These are phyloP conservation scores for Lyophyllum atratum DNA, from an alignment of 768 basidiomycete species.

Conservation along the genomic window DNA sequence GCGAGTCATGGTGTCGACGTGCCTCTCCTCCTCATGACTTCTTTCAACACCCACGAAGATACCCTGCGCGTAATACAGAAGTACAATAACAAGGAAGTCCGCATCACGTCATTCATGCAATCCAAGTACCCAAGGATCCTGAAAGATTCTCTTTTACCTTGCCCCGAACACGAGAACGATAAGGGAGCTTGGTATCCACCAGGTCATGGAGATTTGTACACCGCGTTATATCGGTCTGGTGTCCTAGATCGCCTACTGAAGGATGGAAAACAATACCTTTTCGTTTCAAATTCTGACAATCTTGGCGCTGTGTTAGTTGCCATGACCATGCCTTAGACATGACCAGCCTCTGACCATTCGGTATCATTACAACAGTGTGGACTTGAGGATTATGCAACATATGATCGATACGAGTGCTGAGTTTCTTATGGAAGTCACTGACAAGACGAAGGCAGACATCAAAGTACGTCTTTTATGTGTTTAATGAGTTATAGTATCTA, in stretches of 20 bases:
- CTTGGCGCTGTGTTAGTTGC: conserved; percentile 71
- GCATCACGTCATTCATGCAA: conserved; percentile 81
- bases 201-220: conserved; percentile 85
- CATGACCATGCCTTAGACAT: not conserved
- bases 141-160: conserved; percentile 75
- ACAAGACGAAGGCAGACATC: conserved; percentile 92
- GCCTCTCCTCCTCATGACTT: conserved; percentile 90
- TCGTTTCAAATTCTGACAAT: conserved; percentile 89
- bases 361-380: conserved; percentile 51
- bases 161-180: conserved; percentile 66
- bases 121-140: conserved; percentile 83
- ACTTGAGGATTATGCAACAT: conserved; percentile 74
- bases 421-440: conserved; percentile 94
- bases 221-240: conserved; percentile 74
- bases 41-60: conserved; percentile 91
- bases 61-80: conserved; percentile 86
- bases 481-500: not conserved
- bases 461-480: conserved; percentile 34
- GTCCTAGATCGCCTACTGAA: conserved; percentile 75
- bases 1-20: conserved; percentile 70
- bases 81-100: conserved; percentile 81
- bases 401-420: conserved; percentile 80
- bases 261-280: conserved; percentile 88
- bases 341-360: conserved; percentile 4
- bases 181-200: conserved; percentile 89